phyloP scores from a whole-genome alignment of 768 basidiomycete genomes.

The Podaxis carcinomalis region DNA sequence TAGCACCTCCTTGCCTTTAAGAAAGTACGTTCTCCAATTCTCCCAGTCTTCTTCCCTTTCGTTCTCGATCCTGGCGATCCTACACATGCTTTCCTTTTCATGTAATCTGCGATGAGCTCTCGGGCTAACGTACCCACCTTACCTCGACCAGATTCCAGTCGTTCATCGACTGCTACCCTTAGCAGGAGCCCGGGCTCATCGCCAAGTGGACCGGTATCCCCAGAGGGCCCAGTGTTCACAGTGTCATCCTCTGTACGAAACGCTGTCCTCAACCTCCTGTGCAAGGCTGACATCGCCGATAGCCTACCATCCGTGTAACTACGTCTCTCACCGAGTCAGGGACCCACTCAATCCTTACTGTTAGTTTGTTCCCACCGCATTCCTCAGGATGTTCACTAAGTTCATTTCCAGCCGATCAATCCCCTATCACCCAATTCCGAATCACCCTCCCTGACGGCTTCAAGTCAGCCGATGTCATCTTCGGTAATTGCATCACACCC shows the following conservation, averaged over 20 bases:
- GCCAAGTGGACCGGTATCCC: neutral
- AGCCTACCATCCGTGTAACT: neutral
- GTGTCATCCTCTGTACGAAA: neutral
- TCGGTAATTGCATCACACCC: slow-evolving; percentile 3
- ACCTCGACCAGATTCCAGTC: neutral
- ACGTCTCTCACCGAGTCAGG: neutral
- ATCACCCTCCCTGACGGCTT: neutral
- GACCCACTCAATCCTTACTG: neutral
- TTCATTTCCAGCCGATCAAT: slow-evolving; percentile 1
- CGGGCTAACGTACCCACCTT: slow-evolving; percentile 1
- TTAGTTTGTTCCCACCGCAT: neutral
- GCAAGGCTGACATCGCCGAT: neutral
- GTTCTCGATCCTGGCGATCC: neutral
- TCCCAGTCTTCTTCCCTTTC: neutral
- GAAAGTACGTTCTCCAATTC: neutral
- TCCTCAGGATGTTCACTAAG: neutral
- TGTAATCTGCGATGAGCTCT: neutral
- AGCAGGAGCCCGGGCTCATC: neutral
- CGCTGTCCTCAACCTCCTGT: neutral
- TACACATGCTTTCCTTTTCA: neutral
- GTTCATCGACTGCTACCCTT: neutral
- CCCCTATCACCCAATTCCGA: slow-evolving; percentile 4
- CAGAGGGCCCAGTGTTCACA: neutral
- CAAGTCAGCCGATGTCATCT: slow-evolving; percentile 7
- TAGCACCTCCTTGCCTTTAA: neutral